Evolutionary conservation across 2,329 filamentous ascomycete species (phyloP).

Genomic region (Metarhizium album): DNA sequence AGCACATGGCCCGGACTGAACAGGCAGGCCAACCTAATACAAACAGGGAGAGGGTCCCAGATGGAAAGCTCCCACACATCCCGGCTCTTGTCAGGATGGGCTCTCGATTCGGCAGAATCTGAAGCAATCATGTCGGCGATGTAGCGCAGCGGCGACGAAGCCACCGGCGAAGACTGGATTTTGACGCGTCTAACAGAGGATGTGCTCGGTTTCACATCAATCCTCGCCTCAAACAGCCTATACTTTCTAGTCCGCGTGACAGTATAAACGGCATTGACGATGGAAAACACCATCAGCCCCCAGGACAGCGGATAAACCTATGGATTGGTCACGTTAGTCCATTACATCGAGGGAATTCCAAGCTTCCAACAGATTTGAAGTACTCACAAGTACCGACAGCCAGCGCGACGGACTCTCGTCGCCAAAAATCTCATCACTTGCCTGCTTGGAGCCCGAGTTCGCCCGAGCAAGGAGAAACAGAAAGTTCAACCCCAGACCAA

Average conservation of each 20-base stretch:
- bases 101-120: constrained; percentile 67
- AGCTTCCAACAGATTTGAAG: neutral
- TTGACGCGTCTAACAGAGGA: constrained; percentile 81
- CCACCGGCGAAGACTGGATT: constrained; percentile 71
- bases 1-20: constrained; percentile 93
- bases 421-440: constrained; percentile 74
- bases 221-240: constrained; percentile 77
- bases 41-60: constrained; percentile 87
- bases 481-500: constrained; percentile 69
- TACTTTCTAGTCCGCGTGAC: constrained; percentile 77
- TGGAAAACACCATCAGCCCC: constrained; percentile 54
- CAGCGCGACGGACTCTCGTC: constrained; percentile 57
- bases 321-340: neutral
- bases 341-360: neutral
- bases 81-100: constrained; percentile 67
- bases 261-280: constrained; percentile 69
- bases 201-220: constrained; percentile 66
- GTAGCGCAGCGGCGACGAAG: constrained; percentile 68
- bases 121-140: constrained; percentile 56
- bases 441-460: constrained; percentile 48
- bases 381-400: constrained; percentile 45
- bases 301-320: constrained; percentile 64
- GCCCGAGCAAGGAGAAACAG: constrained; percentile 73
- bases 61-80: constrained; percentile 94
- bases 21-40: constrained; percentile 70